Evolutionary conservation across 2,329 filamentous ascomycete genomes (phyloP), one percentile per base, ranked within the genome.

Genomic region (Neurospora sp.): DNA sequence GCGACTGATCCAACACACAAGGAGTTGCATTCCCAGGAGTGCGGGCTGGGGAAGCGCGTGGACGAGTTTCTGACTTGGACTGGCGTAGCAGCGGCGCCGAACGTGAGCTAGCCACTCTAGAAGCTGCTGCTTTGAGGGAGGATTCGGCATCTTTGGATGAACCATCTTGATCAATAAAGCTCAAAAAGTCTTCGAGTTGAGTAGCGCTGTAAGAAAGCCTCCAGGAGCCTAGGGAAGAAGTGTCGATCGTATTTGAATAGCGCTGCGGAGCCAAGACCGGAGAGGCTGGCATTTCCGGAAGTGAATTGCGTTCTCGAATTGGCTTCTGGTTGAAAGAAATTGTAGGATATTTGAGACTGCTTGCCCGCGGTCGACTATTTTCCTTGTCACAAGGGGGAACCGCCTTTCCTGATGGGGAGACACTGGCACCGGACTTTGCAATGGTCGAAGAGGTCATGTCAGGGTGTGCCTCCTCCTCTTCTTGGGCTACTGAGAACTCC

Each of bases 401-500:
- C 17, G 65, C 0, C 17, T 57, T 5, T 17, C 33, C 67, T 33
- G 40, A 10, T 17, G 39, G 15, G 10, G 52, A 67, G 4, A 43
- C 40, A 38, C 17, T 68, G 8, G 36, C 28, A 68, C 46, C 62
- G 15, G 52, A 39, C 28, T 66, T 52, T 33, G 39, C 43, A 23
- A 19, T 69, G 57, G 65, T 66, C 36, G 36, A 52, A 19, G 39
- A 23, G 36, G 67, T 69, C 23, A 40, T 70, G 15, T 71, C 62
- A 4, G 66, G 69, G 40, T 36, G 70, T 46, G 52, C 66, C 43
- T 67, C 67, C 65, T 70, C 69, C 67, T 70, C 69, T 8, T 70
- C 70, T 38, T 76, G 73, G 57, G 69, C 73, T 38, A 82, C 77
- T 4, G 77, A 76, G 69, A 85, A 85, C 72, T 86, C 83, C 52